Evolutionary conservation across 2,329 filamentous ascomycete genomes (phyloP).

Genomic region (Graphiopsis chlorocephala): DNA sequence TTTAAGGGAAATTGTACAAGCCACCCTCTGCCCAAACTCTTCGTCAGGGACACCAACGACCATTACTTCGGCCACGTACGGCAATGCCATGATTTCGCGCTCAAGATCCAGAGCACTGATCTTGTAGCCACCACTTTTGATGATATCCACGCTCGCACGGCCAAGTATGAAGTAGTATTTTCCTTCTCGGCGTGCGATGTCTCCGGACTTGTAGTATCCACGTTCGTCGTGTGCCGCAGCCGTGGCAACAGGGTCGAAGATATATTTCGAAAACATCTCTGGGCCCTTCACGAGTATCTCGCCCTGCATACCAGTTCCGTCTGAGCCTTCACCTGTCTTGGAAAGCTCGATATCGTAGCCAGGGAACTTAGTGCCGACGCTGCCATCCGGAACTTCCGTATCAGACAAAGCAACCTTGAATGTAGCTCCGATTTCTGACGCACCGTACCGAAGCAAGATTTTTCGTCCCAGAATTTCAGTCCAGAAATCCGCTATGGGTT

Average conservation of each 20-base stretch:
- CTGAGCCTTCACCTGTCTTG: slow-evolving; percentile 36
- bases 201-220: slow-evolving; percentile 35
- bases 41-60: slow-evolving; percentile 54
- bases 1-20: slow-evolving; percentile 49
- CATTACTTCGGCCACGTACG: slow-evolving; percentile 51
- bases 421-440: slow-evolving; percentile 51
- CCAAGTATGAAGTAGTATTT: slow-evolving; percentile 54
- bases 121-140: slow-evolving; percentile 57
- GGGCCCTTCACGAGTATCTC: slow-evolving; percentile 44
- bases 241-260: slow-evolving; percentile 32
- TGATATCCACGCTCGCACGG: slow-evolving; percentile 52
- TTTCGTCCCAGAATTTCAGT: slow-evolving; percentile 41
- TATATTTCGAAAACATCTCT: slow-evolving; percentile 36
- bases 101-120: slow-evolving; percentile 56
- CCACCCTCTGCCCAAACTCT: slow-evolving; percentile 56
- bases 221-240: slow-evolving; percentile 29
- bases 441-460: slow-evolving; percentile 50
- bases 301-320: slow-evolving; percentile 36
- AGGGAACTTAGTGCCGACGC: slow-evolving; percentile 48
- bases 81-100: slow-evolving; percentile 50
- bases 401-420: slow-evolving; percentile 45
- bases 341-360: slow-evolving; percentile 47
- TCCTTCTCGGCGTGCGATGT: slow-evolving; percentile 39
- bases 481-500: slow-evolving; percentile 53
- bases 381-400: slow-evolving; percentile 41